phyloP scores from a whole-genome alignment of 805 yeast genomes.

The Danielia oregonensis region DNA sequence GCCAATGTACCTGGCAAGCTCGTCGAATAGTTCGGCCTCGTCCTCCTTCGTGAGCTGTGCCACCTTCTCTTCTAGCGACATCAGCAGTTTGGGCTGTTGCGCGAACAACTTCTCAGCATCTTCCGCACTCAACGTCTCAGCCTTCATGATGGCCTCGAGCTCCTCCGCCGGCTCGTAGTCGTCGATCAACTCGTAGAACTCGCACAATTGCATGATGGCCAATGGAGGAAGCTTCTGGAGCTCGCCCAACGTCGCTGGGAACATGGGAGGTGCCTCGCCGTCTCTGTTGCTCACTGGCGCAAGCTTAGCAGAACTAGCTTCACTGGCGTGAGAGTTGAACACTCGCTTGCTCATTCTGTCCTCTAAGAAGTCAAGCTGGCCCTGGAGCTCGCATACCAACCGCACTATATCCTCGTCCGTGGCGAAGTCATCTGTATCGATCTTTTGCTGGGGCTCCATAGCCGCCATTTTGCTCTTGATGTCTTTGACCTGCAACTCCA shows the following conservation, averaged over 20 bases:
- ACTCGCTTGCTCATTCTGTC: slow-evolving; percentile 71
- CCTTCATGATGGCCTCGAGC: slow-evolving; percentile 9
- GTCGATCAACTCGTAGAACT: slow-evolving; percentile 74
- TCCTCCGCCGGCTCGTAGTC: slow-evolving; percentile 12
- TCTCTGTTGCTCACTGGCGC: slow-evolving; percentile 76
- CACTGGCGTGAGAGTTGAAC: slow-evolving; percentile 52
- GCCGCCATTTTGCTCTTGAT: slow-evolving; percentile 27
- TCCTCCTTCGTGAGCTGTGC: slow-evolving; percentile 41
- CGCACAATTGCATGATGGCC: slow-evolving; percentile 51
- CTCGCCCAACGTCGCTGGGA: slow-evolving; percentile 57
- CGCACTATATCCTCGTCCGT: slow-evolving; percentile 84
- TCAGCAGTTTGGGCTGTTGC: slow-evolving; percentile 3
- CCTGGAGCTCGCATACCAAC: slow-evolving; percentile 84
- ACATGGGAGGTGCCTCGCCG: slow-evolving; percentile 53
- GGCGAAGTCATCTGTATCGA: slow-evolving; percentile 56
- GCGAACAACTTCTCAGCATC: slow-evolving; percentile 12
- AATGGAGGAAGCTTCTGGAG: slow-evolving; percentile 46
- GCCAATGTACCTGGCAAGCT: slow-evolving; percentile 68
- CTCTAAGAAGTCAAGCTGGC: slow-evolving; percentile 76
- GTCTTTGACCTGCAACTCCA: slow-evolving; percentile 63
- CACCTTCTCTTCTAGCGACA: slow-evolving; percentile 13
- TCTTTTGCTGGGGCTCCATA: slow-evolving; percentile 12
- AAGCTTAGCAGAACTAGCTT: slow-evolving; percentile 39
- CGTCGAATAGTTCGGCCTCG: slow-evolving; percentile 53
- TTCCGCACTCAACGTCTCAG: slow-evolving; percentile 11